A percentile compares a stretch with the other conserved stretches of the same genome.
Evolutionary conservation across 768 basidiomycete species (phyloP).

Genomic region (Galerina sulciceps): DNA sequence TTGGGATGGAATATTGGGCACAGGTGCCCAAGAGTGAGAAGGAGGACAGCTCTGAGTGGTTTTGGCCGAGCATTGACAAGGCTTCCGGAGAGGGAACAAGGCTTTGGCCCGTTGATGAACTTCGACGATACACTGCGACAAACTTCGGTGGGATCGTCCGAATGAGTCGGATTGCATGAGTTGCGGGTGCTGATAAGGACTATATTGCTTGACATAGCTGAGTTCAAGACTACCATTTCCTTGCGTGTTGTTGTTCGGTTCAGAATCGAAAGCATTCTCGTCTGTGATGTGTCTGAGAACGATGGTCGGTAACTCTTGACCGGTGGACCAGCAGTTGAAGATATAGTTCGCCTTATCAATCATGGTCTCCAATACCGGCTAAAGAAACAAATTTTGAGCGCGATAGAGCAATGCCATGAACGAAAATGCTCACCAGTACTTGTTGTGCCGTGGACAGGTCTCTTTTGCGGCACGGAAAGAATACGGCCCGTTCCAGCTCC

Average conservation of each 20-base stretch:
- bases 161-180: constrained; percentile 40
- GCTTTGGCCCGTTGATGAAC: constrained; percentile 47
- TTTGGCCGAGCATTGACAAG: constrained; percentile 42
- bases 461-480: constrained; percentile 50
- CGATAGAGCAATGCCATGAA: neutral
- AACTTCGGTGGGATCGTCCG: constrained; percentile 40
- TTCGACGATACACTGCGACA: constrained; percentile 52
- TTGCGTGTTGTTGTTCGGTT: constrained; percentile 19
- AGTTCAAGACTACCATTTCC: constrained; percentile 1
- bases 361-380: constrained; percentile 55
- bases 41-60: constrained; percentile 38
- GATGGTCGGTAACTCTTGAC: constrained; percentile 47
- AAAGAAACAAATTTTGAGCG: constrained; percentile 1
- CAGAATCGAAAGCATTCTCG: constrained; percentile 26
- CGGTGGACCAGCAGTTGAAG: constrained; percentile 49
- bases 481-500: constrained; percentile 57
- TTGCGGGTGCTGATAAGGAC: constrained; percentile 20
- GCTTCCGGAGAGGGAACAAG: constrained; percentile 47
- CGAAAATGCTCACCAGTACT: constrained; percentile 43
- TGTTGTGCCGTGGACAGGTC: constrained; percentile 49
- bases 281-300: constrained; percentile 42
- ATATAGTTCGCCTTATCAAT: constrained; percentile 55
- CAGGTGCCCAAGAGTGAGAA: constrained; percentile 50
- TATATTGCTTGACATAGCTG: constrained; percentile 11
- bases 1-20: constrained; percentile 33